Conservation (phyloP, 1,284 basidiomycete species). For the Butyriboletus appendiculatus region DNA sequence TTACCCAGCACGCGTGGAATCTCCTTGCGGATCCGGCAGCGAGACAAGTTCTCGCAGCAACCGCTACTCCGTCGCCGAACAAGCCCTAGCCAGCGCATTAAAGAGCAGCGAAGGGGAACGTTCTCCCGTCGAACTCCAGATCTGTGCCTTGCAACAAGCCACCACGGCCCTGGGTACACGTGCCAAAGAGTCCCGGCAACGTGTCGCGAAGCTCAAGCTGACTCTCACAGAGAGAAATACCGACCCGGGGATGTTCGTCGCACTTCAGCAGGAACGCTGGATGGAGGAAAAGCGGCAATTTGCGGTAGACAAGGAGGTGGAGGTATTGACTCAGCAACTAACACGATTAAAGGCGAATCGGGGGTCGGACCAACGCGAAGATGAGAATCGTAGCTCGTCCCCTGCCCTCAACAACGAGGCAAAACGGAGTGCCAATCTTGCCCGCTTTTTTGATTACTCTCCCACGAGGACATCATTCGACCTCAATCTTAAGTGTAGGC, state of each 20-base stretch:
- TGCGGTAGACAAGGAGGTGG: slow-evolving; percentile 39
- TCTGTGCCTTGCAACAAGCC: slow-evolving; percentile 45
- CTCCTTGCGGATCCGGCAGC: slow-evolving; percentile 22
- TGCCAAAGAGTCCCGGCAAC: slow-evolving; percentile 46
- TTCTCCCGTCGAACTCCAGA: slow-evolving; percentile 46
- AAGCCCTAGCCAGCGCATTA: slow-evolving; percentile 38
- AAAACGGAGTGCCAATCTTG: slow-evolving; percentile 38
- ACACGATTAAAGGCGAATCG: slow-evolving; percentile 28
- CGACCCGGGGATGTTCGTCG: slow-evolving; percentile 37
- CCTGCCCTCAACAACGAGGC: slow-evolving; percentile 36
- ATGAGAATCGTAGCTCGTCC: slow-evolving; percentile 26
- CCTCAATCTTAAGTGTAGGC: slow-evolving; percentile 34
- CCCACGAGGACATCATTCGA: slow-evolving; percentile 35
- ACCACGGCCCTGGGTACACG: slow-evolving; percentile 44
- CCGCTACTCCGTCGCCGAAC: slow-evolving; percentile 45
- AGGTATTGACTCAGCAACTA: slow-evolving; percentile 29
- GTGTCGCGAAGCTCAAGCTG: slow-evolving; percentile 41
- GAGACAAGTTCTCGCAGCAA: slow-evolving; percentile 29
- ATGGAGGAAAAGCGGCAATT: slow-evolving; percentile 47
- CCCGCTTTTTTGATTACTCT: slow-evolving; percentile 40
- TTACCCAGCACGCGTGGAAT: slow-evolving; percentile 11
- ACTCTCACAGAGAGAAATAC: slow-evolving; percentile 39
- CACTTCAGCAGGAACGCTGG: slow-evolving; percentile 50
- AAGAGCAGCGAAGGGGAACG: slow-evolving; percentile 31
- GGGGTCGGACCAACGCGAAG: slow-evolving; percentile 3